Evolutionary conservation across 306 rosid species (phyloP).

Genomic region (Urtica urens): DNA sequence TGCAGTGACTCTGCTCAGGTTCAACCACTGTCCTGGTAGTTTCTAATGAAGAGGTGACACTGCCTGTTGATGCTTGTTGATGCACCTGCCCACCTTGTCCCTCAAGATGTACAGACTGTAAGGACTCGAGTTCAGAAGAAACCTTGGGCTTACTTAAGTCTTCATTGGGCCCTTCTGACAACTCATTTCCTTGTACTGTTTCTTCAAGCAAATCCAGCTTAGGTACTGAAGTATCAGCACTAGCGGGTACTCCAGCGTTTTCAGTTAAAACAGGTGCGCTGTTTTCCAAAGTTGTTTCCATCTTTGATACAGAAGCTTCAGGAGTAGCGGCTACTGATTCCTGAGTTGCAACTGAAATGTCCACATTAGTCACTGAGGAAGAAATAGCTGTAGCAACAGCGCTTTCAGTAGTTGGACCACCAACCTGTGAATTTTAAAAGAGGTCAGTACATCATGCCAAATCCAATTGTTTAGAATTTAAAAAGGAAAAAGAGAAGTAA

Average conservation of each 20-base stretch:
- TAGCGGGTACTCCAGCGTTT: constrained; percentile 21
- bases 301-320: constrained; percentile 28
- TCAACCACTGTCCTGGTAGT: constrained; percentile 23
- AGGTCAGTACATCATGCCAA: too few species aligned
- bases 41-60: constrained; percentile 17
- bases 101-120: constrained; percentile 12
- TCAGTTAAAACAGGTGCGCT: constrained; percentile 26
- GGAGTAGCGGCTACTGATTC: constrained; percentile 12
- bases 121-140: constrained; percentile 13
- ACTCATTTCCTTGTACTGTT: constrained; percentile 18
- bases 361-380: constrained; percentile 18
- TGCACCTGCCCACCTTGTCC: constrained; percentile 23
- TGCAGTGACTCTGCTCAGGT: constrained; percentile 21
- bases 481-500: not conserved
- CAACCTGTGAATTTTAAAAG: constrained; percentile 41
- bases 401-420: constrained; percentile 27
- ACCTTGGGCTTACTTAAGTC: constrained; percentile 13
- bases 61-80: constrained; percentile 16
- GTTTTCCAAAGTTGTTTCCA: constrained; percentile 15
- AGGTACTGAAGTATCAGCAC: constrained; percentile 13
- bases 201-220: constrained; percentile 19
- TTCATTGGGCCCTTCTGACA: constrained; percentile 21
- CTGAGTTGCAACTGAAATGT: constrained; percentile 15
- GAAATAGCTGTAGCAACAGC: constrained; percentile 29
- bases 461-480: too few species aligned